Conservation (phyloP, 306 rosid genomes). For the Cicer yamashitae region DNA sequence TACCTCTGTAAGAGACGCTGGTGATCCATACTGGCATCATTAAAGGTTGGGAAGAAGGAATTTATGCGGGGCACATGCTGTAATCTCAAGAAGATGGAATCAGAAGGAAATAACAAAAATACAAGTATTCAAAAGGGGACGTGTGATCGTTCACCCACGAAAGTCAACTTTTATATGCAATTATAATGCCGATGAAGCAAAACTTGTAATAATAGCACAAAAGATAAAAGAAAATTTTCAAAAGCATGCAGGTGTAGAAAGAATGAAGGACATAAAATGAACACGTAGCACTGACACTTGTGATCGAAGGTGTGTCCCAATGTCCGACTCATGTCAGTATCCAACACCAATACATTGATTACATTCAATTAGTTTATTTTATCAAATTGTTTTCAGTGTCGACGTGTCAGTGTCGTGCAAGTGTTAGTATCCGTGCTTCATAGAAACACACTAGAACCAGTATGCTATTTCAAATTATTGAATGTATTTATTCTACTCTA, state of each 20-base stretch:
- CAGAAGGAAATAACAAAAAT: conserved; percentile 25
- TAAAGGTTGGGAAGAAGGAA: conserved; percentile 72
- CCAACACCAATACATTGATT: too few relatives aligned
- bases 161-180: background rate
- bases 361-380: too few relatives aligned
- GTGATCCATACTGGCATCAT: conserved; percentile 83
- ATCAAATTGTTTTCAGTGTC: too few relatives aligned
- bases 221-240: background rate
- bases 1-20: conserved; percentile 88
- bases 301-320: too few relatives aligned
- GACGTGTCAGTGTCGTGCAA: too few relatives aligned
- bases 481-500: conserved; percentile 22
- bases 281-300: too few relatives aligned
- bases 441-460: background rate
- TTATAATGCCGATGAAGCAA: background rate
- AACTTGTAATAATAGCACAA: too few relatives aligned
- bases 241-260: background rate
- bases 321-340: too few relatives aligned
- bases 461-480: conserved; percentile 12
- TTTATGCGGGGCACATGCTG: conserved; percentile 93
- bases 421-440: too few relatives aligned
- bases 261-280: background rate
- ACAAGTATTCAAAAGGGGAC: background rate
- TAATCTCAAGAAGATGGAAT: conserved; percentile 43
- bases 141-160: background rate